Percentiles rank a stretch among this genome's conserved stretches.
These are phyloP conservation scores for Naganishia vaughanmartiniae DNA, from an alignment of 768 basidiomycete genomes.

Conservation along the genomic window DNA sequence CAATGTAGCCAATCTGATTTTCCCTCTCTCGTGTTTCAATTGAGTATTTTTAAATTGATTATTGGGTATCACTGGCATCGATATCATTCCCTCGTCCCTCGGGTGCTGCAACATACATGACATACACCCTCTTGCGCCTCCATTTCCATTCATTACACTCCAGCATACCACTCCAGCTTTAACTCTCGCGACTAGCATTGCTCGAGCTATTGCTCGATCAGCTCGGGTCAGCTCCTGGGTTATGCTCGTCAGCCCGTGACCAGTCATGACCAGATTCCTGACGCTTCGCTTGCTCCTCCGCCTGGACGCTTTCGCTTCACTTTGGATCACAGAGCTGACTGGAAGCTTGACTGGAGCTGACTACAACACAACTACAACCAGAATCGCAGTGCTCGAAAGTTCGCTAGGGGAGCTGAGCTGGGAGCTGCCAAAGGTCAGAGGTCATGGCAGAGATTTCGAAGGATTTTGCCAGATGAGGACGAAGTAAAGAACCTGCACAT, in stretches of 20 bases:
- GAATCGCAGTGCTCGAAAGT: too few species aligned
- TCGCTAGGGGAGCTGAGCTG: too few species aligned
- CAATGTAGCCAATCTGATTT: not conserved
- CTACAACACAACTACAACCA: too few species aligned
- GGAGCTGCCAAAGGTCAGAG: too few species aligned
- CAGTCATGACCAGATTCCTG: too few species aligned
- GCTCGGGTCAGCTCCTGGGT: not conserved
- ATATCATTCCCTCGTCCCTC: not conserved
- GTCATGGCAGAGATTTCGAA: not conserved
- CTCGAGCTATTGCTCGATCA: too few species aligned
- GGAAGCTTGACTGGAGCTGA: too few species aligned
- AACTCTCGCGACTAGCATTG: too few species aligned
- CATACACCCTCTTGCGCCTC: not conserved
- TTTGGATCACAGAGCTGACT: too few species aligned
- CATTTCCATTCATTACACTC: not conserved
- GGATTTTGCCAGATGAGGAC: not conserved
- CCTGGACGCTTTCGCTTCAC: too few species aligned
- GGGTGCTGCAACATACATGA: not conserved
- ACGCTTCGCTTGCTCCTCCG: too few species aligned
- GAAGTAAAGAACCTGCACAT: not conserved
- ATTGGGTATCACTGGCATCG: not conserved
- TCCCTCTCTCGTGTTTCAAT: not conserved
- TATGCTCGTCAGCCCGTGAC: not conserved
- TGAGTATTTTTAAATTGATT: slow-evolving; percentile 4
- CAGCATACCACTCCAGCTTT: too few species aligned